Evolutionary conservation across 805 yeast species (phyloP).

Genomic region (Candida ortonii): DNA sequence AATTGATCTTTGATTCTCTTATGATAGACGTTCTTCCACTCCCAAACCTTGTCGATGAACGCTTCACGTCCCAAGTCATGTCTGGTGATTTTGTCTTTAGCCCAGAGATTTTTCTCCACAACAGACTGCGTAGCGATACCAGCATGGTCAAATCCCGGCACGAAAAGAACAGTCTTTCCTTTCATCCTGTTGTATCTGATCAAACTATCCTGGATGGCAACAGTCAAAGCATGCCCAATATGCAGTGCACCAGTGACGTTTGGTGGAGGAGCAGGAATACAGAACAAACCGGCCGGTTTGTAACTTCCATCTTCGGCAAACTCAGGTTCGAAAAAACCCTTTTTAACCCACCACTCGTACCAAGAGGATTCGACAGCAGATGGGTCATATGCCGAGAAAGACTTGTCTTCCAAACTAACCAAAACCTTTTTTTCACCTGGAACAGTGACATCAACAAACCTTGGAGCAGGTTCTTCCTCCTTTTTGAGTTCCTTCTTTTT

Average conservation of each 20-base stretch:
- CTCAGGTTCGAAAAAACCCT: slow-evolving; percentile 87
- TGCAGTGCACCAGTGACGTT: slow-evolving; percentile 98
- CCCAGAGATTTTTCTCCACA: slow-evolving; percentile 94
- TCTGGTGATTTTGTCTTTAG: slow-evolving; percentile 80
- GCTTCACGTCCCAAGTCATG: slow-evolving; percentile 94
- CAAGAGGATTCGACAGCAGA: slow-evolving; percentile 92
- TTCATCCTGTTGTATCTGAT: slow-evolving; percentile 95
- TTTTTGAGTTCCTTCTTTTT: slow-evolving; percentile 70
- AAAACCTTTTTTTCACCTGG: slow-evolving; percentile 90
- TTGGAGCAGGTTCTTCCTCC: slow-evolving; percentile 75
- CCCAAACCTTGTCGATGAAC: slow-evolving; percentile 89
- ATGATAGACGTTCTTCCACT: slow-evolving; percentile 96
- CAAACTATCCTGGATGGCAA: slow-evolving; percentile 89
- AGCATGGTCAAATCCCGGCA: slow-evolving; percentile 98
- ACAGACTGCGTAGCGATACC: slow-evolving; percentile 99
- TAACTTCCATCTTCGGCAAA: slow-evolving; percentile 68
- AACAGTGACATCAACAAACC: slow-evolving; percentile 75
- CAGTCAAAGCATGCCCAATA: slow-evolving; percentile 97
- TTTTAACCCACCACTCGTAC: slow-evolving; percentile 95
- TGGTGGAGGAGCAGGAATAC: slow-evolving; percentile 99
- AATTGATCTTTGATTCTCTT: slow-evolving; percentile 80
- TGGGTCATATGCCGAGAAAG: slow-evolving; percentile 92
- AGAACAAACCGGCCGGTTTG: slow-evolving; percentile 80
- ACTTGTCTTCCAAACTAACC: slow-evolving; percentile 84
- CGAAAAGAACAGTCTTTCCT: slow-evolving; percentile 87